phyloP scores from a whole-genome alignment of 2,329 filamentous ascomycete genomes.

The Xylaria arbuscula region DNA sequence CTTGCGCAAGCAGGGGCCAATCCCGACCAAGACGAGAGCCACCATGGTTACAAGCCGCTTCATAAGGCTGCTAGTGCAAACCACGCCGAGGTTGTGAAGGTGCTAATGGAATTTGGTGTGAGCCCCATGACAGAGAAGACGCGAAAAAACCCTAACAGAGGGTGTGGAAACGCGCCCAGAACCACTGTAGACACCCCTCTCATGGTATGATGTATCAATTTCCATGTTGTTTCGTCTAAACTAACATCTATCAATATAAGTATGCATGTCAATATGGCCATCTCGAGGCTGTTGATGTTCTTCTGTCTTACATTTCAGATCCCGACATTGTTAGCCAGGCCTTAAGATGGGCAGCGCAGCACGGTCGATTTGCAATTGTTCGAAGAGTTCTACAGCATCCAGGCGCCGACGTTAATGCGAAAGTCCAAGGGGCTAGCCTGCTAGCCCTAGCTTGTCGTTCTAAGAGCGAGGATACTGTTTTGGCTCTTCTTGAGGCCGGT shows the following conservation, averaged over 20 bases:
- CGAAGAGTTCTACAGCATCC: constrained; percentile 21
- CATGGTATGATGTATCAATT: constrained; percentile 19
- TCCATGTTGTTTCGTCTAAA: neutral
- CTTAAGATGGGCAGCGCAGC: constrained; percentile 1
- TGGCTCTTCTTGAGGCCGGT: constrained; percentile 18
- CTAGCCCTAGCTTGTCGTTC: constrained; percentile 10
- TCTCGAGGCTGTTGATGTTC: constrained; percentile 22
- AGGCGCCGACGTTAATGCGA: constrained; percentile 7
- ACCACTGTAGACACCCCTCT: constrained; percentile 7
- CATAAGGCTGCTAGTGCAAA: constrained; percentile 16
- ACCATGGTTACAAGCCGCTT: constrained; percentile 18
- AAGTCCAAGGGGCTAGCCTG: neutral
- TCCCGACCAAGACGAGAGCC: constrained; percentile 21
- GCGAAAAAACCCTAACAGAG: neutral
- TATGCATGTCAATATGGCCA: constrained; percentile 22
- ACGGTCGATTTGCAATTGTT: constrained; percentile 3
- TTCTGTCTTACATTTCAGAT: constrained; percentile 21
- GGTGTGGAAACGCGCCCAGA: neutral
- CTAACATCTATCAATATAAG: constrained; percentile 10
- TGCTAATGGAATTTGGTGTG: constrained; percentile 18
- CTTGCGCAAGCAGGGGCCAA: constrained; percentile 23
- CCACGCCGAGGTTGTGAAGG: constrained; percentile 15
- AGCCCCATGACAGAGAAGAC: constrained; percentile 20
- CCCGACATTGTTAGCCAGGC: constrained; percentile 5
- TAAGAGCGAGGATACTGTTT: constrained; percentile 16